Evolutionary conservation across 345 rosid genomes (phyloP).

Genomic region (Diplotaxis tenuifolia): DNA sequence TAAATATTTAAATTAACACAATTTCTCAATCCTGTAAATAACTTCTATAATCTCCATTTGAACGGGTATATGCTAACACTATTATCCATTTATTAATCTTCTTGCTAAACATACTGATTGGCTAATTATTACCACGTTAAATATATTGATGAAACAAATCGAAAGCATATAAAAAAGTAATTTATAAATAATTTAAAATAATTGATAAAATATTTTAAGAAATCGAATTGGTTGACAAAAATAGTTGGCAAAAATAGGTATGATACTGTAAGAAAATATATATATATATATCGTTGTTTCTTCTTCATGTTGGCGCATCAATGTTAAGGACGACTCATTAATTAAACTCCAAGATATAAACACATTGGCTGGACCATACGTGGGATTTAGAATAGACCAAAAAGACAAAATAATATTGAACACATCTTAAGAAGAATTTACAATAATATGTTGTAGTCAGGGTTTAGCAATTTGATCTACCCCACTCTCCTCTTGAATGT

Average conservation of each 20-base stretch:
- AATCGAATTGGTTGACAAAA: background rate
- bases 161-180: background rate
- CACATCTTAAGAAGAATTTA: constrained; percentile 33
- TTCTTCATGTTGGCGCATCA: constrained; percentile 30
- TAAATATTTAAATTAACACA: background rate
- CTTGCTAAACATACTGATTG: background rate
- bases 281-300: constrained; percentile 27
- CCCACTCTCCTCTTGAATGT: constrained; percentile 39
- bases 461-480: constrained; percentile 37
- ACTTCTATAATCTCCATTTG: background rate
- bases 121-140: background rate
- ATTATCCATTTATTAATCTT: background rate
- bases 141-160: background rate
- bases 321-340: constrained; percentile 33
- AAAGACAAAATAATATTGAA: constrained; percentile 36
- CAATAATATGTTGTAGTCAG: constrained; percentile 40
- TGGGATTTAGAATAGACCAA: constrained; percentile 30
- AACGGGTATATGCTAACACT: background rate
- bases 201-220: background rate
- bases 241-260: no score
- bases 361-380: constrained; percentile 36
- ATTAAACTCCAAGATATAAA: constrained; percentile 39
- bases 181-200: background rate
- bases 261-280: no score
- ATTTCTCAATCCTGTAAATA: background rate